Conservation (phyloP, 2,329 filamentous ascomycete genomes). For the Penicillium freii region DNA sequence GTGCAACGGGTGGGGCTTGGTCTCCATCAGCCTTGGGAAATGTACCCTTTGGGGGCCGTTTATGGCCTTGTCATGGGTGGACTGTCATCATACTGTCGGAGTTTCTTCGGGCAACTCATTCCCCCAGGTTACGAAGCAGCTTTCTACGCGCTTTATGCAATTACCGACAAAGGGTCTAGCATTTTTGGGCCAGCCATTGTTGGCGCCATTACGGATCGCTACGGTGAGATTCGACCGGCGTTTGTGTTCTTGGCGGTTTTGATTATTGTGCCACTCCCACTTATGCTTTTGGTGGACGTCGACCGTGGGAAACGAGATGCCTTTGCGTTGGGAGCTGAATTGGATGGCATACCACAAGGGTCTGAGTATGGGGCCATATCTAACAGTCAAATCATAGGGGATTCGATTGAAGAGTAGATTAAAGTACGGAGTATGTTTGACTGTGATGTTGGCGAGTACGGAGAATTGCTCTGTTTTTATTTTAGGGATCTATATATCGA, state of each 20-base stretch:
- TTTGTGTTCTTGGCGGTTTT: slow-evolving; percentile 88
- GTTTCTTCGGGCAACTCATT: slow-evolving; percentile 88
- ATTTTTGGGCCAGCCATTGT: slow-evolving; percentile 94
- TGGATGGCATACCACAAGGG: slow-evolving; percentile 33
- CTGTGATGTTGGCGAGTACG: neutral
- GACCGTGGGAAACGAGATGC: slow-evolving; percentile 72
- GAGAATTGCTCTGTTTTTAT: neutral
- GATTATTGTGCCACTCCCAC: slow-evolving; percentile 78
- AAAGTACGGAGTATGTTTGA: neutral
- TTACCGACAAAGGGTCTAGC: slow-evolving; percentile 94
- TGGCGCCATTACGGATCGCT: slow-evolving; percentile 82
- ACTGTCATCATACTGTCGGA: slow-evolving; percentile 85
- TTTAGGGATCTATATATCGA: neutral
- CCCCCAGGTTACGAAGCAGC: slow-evolving; percentile 92
- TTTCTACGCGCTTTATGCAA: slow-evolving; percentile 95
- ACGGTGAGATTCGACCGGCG: slow-evolving; percentile 76
- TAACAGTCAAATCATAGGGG: neutral
- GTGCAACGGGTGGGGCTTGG: slow-evolving; percentile 74
- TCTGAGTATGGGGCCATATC: slow-evolving; percentile 29
- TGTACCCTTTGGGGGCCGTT: slow-evolving; percentile 86
- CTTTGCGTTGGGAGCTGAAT: slow-evolving; percentile 58
- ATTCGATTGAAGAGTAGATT: neutral
- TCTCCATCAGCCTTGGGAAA: slow-evolving; percentile 92
- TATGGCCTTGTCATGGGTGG: slow-evolving; percentile 96
- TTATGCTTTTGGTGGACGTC: slow-evolving; percentile 83